Conservation (phyloP, 2,329 filamentous ascomycete genomes). For the Fusarium gaditjirri region DNA sequence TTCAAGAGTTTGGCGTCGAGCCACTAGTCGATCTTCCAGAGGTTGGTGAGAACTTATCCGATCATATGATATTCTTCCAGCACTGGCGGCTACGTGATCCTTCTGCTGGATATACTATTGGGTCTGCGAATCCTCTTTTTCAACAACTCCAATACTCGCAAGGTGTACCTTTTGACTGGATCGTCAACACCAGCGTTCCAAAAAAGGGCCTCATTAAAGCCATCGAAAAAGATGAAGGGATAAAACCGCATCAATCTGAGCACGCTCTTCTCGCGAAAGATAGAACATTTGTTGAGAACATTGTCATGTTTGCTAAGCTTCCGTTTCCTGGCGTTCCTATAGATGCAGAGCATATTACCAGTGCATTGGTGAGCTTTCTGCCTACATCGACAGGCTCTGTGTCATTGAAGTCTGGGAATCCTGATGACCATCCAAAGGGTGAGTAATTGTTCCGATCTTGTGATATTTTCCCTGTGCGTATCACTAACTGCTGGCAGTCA, state of each 20-base stretch:
- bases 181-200: slow-evolving; percentile 45
- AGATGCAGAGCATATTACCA: slow-evolving; percentile 42
- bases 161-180: slow-evolving; percentile 52
- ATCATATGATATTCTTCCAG: slow-evolving; percentile 44
- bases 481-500: slow-evolving; percentile 19
- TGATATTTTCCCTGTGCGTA: no score
- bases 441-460: background rate
- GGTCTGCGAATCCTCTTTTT: slow-evolving; percentile 51
- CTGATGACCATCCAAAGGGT: slow-evolving; percentile 39
- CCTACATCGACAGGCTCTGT: slow-evolving; percentile 41
- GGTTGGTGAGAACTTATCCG: slow-evolving; percentile 58
- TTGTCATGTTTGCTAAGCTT: slow-evolving; percentile 39
- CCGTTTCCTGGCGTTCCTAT: slow-evolving; percentile 35
- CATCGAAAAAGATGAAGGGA: slow-evolving; percentile 49
- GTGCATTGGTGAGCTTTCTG: slow-evolving; percentile 35
- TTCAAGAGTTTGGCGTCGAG: slow-evolving; percentile 55
- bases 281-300: slow-evolving; percentile 40
- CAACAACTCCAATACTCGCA: slow-evolving; percentile 49
- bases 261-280: slow-evolving; percentile 48
- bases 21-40: slow-evolving; percentile 54
- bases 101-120: slow-evolving; percentile 47
- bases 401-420: slow-evolving; percentile 32
- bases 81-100: slow-evolving; percentile 49
- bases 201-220: slow-evolving; percentile 46
- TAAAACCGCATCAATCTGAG: slow-evolving; percentile 42